Evolutionary conservation across 768 basidiomycete species (phyloP), one percentile per base, ranked within the genome.

Genomic region (Xerocomellus chrysenteron): DNA sequence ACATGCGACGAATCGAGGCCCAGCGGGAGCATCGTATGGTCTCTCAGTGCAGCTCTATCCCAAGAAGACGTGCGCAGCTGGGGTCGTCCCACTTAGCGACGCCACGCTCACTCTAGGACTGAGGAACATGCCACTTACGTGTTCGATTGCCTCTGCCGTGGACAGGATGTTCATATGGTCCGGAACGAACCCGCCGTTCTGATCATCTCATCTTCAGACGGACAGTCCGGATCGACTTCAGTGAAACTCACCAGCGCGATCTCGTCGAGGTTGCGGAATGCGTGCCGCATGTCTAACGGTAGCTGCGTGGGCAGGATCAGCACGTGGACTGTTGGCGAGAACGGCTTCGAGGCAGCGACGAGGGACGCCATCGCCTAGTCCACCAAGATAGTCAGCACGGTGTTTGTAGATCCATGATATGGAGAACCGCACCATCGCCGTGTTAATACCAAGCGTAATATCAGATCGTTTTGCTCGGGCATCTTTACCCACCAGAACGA

Each of bases 111-210:
- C 4, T 10, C 10, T 43, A n/a, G 4, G 11, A 17, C 14, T 17
- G 4, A 9, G n/a, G 39, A 16, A 26, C 8, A 48, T 30, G 9
- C 26, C n/a, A 61, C 69, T 52, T 33, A 90, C 90, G 67, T 90
- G 86, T 37, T 73, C 73, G 17, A 77, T 64, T 12, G 88, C 87
- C 41, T 88, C 84, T 5, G 66, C 48, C 12, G 74, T 74, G 10
- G 86, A 78, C 14, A 92, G 64, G 21, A 92, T 71, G 65, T 92
- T 88, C 88, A 92, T 91, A 61, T 92, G 87, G 59, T 90, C 83
- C 10, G 88, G 88, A 32, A 82, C 58, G 39, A 65, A 70, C 21
- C 82, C 79, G 26, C 80, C 73, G 49, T 84, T 82, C 82, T 82
- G 61, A 54, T 47, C n/a, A 24, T 35, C 35, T n/a, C 35, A 47